Percentiles rank a stretch among this genome's conserved stretches.
These are phyloP conservation scores for Trapa incisa DNA, from an alignment of 345 rosid genomes.

Conservation along the genomic window DNA sequence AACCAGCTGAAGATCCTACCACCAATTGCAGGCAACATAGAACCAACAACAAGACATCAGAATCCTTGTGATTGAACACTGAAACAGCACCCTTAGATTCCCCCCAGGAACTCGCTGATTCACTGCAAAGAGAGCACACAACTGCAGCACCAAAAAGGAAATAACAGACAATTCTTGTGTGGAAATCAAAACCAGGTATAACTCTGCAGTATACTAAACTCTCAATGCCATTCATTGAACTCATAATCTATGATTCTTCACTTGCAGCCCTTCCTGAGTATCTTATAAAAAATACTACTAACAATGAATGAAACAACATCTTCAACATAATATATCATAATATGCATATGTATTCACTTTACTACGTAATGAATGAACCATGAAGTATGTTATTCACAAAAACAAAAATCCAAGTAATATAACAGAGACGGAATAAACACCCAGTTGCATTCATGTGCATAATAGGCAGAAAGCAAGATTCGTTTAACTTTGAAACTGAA, in stretches of 20 bases:
- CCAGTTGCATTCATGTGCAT: not conserved
- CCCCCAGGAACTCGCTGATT: not conserved
- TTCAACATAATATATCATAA: not conserved
- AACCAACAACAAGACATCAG: not conserved
- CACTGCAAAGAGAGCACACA: not conserved
- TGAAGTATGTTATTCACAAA: too few relatives aligned
- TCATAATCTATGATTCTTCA: not conserved
- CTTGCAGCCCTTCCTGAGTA: not conserved
- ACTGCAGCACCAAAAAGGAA: not conserved
- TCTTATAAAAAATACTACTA: not conserved
- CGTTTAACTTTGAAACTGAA: not conserved
- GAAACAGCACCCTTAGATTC: not conserved
- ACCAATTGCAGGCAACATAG: not conserved
- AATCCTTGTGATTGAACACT: not conserved
- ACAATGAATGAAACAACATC: not conserved
- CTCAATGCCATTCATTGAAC: not conserved
- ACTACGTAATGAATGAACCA: too few relatives aligned
- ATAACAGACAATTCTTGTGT: not conserved
- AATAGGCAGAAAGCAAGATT: not conserved
- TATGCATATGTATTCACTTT: too few relatives aligned
- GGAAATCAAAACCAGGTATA: not conserved
- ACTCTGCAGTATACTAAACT: not conserved
- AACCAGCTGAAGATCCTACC: not conserved
- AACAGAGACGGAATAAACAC: not conserved
- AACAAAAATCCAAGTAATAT: not conserved